These are phyloP conservation scores for Apiospora sp. DNA, from an alignment of 2,329 filamentous ascomycete species.

Conservation along the genomic window DNA sequence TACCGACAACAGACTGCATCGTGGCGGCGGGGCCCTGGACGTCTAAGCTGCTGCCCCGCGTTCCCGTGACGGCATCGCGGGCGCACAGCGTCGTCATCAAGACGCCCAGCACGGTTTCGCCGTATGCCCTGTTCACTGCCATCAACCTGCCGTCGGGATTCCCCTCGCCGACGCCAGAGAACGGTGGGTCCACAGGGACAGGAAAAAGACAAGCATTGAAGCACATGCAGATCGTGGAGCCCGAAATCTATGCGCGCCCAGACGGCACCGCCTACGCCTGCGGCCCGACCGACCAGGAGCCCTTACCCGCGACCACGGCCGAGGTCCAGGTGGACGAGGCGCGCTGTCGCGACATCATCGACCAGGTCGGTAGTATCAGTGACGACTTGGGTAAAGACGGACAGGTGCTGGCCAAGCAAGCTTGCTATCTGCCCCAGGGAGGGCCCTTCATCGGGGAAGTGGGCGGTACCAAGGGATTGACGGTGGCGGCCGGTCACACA, in stretches of 20 bases:
- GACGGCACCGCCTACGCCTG: constrained; percentile 81
- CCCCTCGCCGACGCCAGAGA: constrained; percentile 41
- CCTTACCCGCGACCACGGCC: constrained; percentile 67
- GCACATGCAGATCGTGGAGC: constrained; percentile 59
- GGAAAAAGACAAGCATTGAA: constrained; percentile 30
- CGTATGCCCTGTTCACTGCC: constrained; percentile 74
- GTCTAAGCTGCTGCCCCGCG: constrained; percentile 49
- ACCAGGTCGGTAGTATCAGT: constrained; percentile 64
- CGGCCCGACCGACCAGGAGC: constrained; percentile 70
- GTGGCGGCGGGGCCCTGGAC: constrained; percentile 57
- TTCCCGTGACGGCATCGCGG: constrained; percentile 50
- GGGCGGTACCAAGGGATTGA: constrained; percentile 65
- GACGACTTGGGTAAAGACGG: constrained; percentile 63
- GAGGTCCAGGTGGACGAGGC: constrained; percentile 71
- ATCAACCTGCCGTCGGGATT: constrained; percentile 69
- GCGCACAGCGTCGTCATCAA: constrained; percentile 57
- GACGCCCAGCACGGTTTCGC: constrained; percentile 53
- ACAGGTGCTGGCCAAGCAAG: constrained; percentile 69
- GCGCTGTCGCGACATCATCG: constrained; percentile 73
- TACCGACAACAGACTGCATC: constrained; percentile 41
- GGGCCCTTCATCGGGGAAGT: constrained; percentile 75
- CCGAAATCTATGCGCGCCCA: constrained; percentile 80
- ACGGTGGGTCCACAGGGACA: constrained; percentile 24
- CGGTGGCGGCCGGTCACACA: constrained; percentile 77
- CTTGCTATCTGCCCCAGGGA: constrained; percentile 78